Percentiles rank a stretch among this genome's conserved stretches.
Evolutionary conservation across 2,329 filamentous ascomycete genomes (phyloP).

Genomic region (Alternaria viburni): DNA sequence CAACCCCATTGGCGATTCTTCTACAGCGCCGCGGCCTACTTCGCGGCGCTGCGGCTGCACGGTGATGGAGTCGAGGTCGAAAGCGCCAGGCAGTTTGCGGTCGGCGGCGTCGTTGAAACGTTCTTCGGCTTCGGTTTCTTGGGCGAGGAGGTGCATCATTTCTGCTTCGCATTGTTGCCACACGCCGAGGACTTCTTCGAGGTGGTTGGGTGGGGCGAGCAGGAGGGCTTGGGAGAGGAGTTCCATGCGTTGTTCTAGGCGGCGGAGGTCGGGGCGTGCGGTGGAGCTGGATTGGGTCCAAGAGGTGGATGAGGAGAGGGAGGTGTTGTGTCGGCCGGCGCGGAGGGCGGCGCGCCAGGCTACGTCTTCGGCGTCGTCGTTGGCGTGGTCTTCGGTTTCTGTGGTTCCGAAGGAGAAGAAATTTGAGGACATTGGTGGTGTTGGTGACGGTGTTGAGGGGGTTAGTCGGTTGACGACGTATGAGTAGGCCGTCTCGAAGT

Average conservation of each 20-base stretch:
- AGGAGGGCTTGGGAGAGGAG: slow-evolving; percentile 77
- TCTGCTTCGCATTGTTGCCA: slow-evolving; percentile 82
- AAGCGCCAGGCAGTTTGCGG: slow-evolving; percentile 57
- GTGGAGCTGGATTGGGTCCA: slow-evolving; percentile 52
- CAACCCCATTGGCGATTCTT: slow-evolving; percentile 60
- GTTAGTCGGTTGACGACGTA: slow-evolving; percentile 76
- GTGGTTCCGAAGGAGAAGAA: slow-evolving; percentile 35
- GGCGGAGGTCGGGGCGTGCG: slow-evolving; percentile 63
- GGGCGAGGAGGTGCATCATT: slow-evolving; percentile 68
- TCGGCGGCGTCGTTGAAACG: slow-evolving; percentile 73
- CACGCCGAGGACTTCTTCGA: slow-evolving; percentile 76
- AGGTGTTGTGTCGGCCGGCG: slow-evolving; percentile 72
- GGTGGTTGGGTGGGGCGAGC: slow-evolving; percentile 71
- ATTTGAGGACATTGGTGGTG: slow-evolving; percentile 29
- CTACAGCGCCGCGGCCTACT: slow-evolving; percentile 50
- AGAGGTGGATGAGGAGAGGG: slow-evolving; percentile 47
- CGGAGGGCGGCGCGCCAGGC: slow-evolving; percentile 81
- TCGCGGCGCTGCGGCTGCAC: slow-evolving; percentile 49
- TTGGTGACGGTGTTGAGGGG: slow-evolving; percentile 35
- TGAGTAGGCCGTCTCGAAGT: slow-evolving; percentile 86
- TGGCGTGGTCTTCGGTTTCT: slow-evolving; percentile 23
- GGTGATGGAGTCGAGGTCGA: slow-evolving; percentile 43
- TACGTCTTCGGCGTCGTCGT: slow-evolving; percentile 63
- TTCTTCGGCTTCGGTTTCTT: slow-evolving; percentile 72
- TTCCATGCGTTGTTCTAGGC: slow-evolving; percentile 81